phyloP scores from a whole-genome alignment of 129 eudicot species.

The Tagetes patula region DNA sequence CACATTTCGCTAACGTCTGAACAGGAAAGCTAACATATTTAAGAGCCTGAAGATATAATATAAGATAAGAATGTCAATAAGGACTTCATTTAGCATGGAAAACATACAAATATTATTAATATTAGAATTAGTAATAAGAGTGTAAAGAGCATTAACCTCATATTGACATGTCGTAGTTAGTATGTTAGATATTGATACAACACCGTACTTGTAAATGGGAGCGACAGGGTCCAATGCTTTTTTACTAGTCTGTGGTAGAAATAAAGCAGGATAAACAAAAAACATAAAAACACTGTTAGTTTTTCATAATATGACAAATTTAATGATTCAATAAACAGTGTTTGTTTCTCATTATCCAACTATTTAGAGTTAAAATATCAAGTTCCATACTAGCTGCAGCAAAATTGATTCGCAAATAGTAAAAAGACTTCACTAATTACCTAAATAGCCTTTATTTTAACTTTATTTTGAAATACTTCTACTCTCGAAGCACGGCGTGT shows the following conservation, averaged over 20 bases:
- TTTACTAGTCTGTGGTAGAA: conserved; percentile 66
- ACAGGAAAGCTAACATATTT: conserved; percentile 99
- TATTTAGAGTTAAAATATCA: background rate
- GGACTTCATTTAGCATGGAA: background rate
- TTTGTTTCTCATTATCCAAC: background rate
- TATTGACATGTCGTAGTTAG: conserved; percentile 98
- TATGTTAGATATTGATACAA: conserved; percentile 90
- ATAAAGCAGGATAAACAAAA: background rate
- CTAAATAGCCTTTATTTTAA: background rate
- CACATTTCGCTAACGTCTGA: conserved; percentile 98
- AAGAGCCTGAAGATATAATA: conserved; percentile 68
- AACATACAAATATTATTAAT: background rate
- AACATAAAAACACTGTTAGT: background rate
- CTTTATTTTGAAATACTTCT: background rate
- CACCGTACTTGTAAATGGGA: conserved; percentile 80
- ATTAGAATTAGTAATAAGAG: background rate
- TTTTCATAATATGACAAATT: background rate
- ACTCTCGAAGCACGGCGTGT: background rate
- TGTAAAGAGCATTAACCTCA: conserved; percentile 55
- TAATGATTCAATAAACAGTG: background rate
- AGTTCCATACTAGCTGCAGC: background rate
- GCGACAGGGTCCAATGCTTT: conserved; percentile 93
- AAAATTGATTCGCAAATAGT: background rate
- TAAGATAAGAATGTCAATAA: conserved; percentile 20
- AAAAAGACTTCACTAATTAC: background rate